Conservation (phyloP, 768 basidiomycete species). For the Crepidotus variabilis region DNA sequence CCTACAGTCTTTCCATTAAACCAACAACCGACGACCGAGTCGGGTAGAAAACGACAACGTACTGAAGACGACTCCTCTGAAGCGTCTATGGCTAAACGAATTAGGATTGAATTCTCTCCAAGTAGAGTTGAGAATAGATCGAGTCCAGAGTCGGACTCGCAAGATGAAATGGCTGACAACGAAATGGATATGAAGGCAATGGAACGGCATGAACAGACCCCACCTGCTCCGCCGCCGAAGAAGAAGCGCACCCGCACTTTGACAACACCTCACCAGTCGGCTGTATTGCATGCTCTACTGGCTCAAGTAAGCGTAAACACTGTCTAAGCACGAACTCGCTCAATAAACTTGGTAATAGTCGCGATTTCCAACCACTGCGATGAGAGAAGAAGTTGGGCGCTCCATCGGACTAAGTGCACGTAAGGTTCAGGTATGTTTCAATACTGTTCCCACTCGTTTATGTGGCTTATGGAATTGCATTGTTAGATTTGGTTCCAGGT, state of each 20-base stretch:
- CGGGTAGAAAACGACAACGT: constrained; percentile 21
- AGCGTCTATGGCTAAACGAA: constrained; percentile 41
- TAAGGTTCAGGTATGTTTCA: constrained; percentile 75
- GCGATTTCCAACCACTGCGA: constrained; percentile 82
- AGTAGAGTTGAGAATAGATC: constrained; percentile 25
- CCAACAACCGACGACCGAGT: constrained; percentile 16
- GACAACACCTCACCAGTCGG: constrained; percentile 85
- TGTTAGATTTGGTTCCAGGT: constrained; percentile 89
- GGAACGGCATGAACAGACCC: constrained; percentile 34
- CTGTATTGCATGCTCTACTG: constrained; percentile 83
- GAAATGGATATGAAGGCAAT: constrained; percentile 47
- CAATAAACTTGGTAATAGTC: constrained; percentile 44
- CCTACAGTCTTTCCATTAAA: constrained; percentile 23
- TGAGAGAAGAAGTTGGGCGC: constrained; percentile 84
- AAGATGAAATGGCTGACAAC: constrained; percentile 56
- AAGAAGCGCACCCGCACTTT: constrained; percentile 82
- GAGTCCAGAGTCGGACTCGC: constrained; percentile 47
- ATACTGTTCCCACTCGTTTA: constrained; percentile 6
- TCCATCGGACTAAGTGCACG: constrained; percentile 86
- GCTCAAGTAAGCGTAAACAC: constrained; percentile 57
- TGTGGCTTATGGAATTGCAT: constrained; percentile 15
- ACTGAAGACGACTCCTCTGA: constrained; percentile 27
- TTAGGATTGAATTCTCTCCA: constrained; percentile 31
- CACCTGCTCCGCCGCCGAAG: constrained; percentile 51
- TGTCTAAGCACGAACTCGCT: not conserved